Evolutionary conservation across 331 rosid genomes (phyloP).

Genomic region (Malus hybrid): DNA sequence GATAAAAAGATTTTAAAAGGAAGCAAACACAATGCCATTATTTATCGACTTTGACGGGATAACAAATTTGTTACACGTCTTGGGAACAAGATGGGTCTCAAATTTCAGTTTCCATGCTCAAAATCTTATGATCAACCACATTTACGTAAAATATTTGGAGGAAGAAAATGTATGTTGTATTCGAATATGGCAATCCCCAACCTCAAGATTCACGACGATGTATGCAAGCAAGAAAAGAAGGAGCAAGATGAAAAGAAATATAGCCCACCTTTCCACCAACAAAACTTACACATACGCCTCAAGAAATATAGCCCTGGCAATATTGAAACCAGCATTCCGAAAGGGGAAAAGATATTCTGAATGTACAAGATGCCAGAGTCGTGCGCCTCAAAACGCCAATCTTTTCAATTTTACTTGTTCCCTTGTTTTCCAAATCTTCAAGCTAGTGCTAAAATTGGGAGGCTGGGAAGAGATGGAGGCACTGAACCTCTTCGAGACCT

Average conservation of each 20-base stretch:
- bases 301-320: constrained; percentile 8
- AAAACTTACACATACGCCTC: neutral
- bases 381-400: neutral
- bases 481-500: neutral
- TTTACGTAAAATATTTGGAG: neutral
- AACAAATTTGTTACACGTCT: neutral
- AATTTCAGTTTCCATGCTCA: neutral
- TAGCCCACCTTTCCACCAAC: constrained; percentile 22
- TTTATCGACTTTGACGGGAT: neutral
- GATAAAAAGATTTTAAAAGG: neutral
- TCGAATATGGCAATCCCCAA: neutral
- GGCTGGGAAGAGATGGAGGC: neutral
- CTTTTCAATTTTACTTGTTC: neutral
- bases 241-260: constrained; percentile 15
- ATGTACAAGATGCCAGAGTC: constrained; percentile 2
- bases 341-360: neutral
- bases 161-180: neutral
- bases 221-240: neutral
- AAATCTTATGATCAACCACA: neutral
- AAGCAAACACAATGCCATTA: neutral
- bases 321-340: constrained; percentile 9
- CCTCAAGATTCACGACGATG: neutral
- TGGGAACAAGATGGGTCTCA: neutral
- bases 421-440: neutral
- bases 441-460: neutral